A percentile compares a stretch with the other conserved stretches of the same genome.
Conservation (phyloP, 2,329 filamentous ascomycete species). For the Sphaerulina musiva region DNA sequence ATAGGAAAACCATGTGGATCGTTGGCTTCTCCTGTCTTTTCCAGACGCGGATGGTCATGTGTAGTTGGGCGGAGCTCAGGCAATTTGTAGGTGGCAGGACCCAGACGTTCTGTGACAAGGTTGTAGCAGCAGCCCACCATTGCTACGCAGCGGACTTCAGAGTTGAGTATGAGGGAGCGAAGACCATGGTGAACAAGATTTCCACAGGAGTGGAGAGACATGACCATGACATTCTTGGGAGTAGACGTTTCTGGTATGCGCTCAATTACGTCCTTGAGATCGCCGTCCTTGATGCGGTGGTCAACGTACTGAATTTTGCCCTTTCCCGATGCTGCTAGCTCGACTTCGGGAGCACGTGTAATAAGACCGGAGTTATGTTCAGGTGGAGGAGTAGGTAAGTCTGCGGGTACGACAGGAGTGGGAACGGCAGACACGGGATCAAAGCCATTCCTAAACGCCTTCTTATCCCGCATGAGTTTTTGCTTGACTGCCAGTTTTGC, state of each 20-base stretch:
- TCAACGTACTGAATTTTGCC: slow-evolving; percentile 72
- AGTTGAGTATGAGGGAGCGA: slow-evolving; percentile 76
- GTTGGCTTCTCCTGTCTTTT: slow-evolving; percentile 60
- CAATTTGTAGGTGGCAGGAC: slow-evolving; percentile 79
- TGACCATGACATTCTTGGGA: slow-evolving; percentile 61
- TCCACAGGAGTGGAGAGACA: slow-evolving; percentile 94
- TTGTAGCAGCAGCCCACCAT: slow-evolving; percentile 99
- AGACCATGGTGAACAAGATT: slow-evolving; percentile 96
- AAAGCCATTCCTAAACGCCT: slow-evolving; percentile 55
- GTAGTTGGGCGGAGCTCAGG: slow-evolving; percentile 61
- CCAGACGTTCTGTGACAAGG: slow-evolving; percentile 80
- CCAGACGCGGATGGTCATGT: slow-evolving; percentile 55
- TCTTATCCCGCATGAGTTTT: slow-evolving; percentile 74
- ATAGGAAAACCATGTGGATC: slow-evolving; percentile 94
- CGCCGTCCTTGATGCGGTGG: slow-evolving; percentile 65
- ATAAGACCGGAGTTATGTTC: slow-evolving; percentile 9
- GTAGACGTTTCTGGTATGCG: slow-evolving; percentile 34
- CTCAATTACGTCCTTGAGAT: slow-evolving; percentile 61
- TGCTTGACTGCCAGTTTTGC: slow-evolving; percentile 70
- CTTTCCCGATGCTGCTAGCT: slow-evolving; percentile 38
- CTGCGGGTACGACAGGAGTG: slow-evolving; percentile 13
- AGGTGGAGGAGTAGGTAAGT: slow-evolving; percentile 23
- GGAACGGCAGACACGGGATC: slow-evolving; percentile 12
- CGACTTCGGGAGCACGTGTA: slow-evolving; percentile 14
- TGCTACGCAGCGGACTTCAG: slow-evolving; percentile 78